Percentiles rank a stretch among this genome's conserved stretches.
These are phyloP conservation scores for Monosporascus sp. DNA, from an alignment of 2,329 filamentous ascomycete species.

Conservation along the genomic window DNA sequence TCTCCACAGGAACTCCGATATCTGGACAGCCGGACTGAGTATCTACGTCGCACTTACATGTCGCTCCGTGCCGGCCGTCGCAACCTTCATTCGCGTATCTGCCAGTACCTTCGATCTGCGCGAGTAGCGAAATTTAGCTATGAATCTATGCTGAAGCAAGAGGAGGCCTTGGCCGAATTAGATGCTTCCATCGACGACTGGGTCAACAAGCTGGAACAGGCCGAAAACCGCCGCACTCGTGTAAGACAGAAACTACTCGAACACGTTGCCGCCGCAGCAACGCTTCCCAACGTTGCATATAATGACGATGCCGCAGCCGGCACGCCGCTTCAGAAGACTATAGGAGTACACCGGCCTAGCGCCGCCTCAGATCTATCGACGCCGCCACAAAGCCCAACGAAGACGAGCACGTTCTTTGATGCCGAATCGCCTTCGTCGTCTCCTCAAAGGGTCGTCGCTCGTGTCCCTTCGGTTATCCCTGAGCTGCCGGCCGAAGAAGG, in stretches of 20 bases:
- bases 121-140: constrained; percentile 66
- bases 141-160: constrained; percentile 72
- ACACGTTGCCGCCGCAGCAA: constrained; percentile 69
- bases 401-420: constrained; percentile 27
- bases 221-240: constrained; percentile 69
- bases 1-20: constrained; percentile 59
- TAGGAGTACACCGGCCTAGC: constrained; percentile 32
- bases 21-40: constrained; percentile 73
- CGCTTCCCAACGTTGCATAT: constrained; percentile 33
- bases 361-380: constrained; percentile 43
- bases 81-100: constrained; percentile 71
- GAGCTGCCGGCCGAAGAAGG: constrained; percentile 46
- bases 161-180: constrained; percentile 71
- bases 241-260: constrained; percentile 77
- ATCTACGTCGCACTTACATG: constrained; percentile 70
- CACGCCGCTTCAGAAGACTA: constrained; percentile 37
- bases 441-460: constrained; percentile 46
- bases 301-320: constrained; percentile 27
- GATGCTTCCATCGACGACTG: constrained; percentile 77
- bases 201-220: constrained; percentile 73
- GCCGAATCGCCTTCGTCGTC: constrained; percentile 37
- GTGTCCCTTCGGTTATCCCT: constrained; percentile 51
- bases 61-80: constrained; percentile 70
- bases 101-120: constrained; percentile 68
- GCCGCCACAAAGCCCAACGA: constrained; percentile 55